These are phyloP conservation scores for Arabidopsis suecica DNA, from an alignment of 345 rosid genomes.

Conservation along the genomic window DNA sequence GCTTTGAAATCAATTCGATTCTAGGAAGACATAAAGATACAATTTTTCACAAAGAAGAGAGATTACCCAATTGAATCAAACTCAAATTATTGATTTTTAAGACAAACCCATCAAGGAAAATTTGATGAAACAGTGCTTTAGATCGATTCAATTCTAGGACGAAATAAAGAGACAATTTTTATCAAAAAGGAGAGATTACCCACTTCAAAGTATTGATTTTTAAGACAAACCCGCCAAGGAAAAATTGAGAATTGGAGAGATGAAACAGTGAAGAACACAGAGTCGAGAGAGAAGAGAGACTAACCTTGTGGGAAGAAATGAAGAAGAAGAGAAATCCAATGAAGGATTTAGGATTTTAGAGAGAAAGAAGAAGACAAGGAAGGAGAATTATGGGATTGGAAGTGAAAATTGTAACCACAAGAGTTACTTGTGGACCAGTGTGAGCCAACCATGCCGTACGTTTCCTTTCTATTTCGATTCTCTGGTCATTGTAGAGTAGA, in stretches of 20 bases:
- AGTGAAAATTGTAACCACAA: conserved; percentile 39
- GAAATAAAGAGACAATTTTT: neutral
- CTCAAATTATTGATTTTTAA: conserved; percentile 11
- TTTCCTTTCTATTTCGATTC: conserved; percentile 21
- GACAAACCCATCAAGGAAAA: conserved; percentile 26
- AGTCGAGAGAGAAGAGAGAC: neutral
- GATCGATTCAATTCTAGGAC: conserved; percentile 3
- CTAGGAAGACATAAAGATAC: neutral
- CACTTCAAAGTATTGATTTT: conserved; percentile 14
- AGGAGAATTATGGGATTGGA: conserved; percentile 18
- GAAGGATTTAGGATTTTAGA: neutral
- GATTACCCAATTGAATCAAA: conserved; percentile 1
- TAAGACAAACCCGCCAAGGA: conserved; percentile 30
- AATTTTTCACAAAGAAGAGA: neutral
- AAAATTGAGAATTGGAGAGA: conserved; percentile 1
- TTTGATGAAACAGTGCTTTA: neutral
- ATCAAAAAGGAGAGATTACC: neutral
- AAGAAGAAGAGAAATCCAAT: conserved; percentile 24
- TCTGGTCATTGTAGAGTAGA: conserved; percentile 6
- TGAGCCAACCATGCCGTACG: conserved; percentile 43
- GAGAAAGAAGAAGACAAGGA: conserved; percentile 35
- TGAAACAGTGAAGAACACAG: neutral
- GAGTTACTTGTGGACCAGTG: conserved; percentile 44
- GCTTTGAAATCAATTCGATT: conserved; percentile 12
- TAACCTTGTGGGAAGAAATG: conserved; percentile 26